Evolutionary conservation across 352 stramenopile species (phyloP).

Genomic region (Globisporangium megalacanthum): DNA sequence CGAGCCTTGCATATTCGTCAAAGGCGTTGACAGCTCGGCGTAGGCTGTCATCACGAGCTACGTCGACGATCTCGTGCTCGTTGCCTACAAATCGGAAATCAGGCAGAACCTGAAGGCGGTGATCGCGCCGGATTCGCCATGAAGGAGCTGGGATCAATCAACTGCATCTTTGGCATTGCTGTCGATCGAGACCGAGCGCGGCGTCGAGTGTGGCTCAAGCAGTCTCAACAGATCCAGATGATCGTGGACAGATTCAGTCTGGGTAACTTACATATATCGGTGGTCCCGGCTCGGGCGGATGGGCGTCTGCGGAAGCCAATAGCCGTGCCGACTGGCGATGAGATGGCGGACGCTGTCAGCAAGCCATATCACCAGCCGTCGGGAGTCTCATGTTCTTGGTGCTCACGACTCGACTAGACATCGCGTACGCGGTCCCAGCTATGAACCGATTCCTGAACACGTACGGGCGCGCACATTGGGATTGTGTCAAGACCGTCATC

Average conservation of each 20-base stretch:
- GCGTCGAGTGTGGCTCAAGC: slow-evolving; percentile 11
- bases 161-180: slow-evolving; percentile 4
- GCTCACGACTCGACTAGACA: slow-evolving; percentile 13
- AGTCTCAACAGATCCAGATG: neutral
- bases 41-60: slow-evolving; percentile 10
- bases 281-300: neutral
- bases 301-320: slow-evolving; percentile 9
- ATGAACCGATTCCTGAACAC: slow-evolving; percentile 3
- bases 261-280: neutral
- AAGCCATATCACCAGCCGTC: slow-evolving; percentile 15
- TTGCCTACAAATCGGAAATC: neutral
- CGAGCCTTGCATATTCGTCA: slow-evolving; percentile 10
- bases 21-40: neutral
- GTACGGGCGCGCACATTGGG: too few relatives aligned
- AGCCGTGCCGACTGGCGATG: slow-evolving; percentile 2
- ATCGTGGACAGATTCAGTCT: slow-evolving; percentile 16
- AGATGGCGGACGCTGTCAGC: neutral
- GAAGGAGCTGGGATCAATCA: slow-evolving; percentile 9
- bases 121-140: slow-evolving; percentile 6
- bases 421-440: slow-evolving; percentile 12
- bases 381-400: slow-evolving; percentile 18
- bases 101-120: neutral
- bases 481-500: slow-evolving; percentile 8
- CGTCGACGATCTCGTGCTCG: slow-evolving; percentile 13
- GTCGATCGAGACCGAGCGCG: slow-evolving; percentile 3